These are phyloP conservation scores for Clonostachys rhizophaga DNA, from an alignment of 2,329 filamentous ascomycete species.

Conservation along the genomic window DNA sequence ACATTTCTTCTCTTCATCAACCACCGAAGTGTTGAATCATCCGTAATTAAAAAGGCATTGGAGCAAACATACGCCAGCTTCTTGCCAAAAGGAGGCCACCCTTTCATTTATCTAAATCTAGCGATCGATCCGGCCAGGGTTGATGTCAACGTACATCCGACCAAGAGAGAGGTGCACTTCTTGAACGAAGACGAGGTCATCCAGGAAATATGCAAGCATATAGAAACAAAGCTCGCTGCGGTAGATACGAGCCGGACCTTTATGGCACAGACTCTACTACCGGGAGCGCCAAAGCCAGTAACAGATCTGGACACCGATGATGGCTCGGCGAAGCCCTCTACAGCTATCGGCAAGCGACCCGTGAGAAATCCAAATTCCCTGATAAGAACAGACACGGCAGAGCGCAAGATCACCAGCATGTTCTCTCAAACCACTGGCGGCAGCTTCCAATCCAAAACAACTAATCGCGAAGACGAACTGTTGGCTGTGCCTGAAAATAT, in stretches of 20 bases:
- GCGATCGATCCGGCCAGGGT: slow-evolving; percentile 90
- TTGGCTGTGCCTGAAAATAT: slow-evolving; percentile 40
- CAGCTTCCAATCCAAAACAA: slow-evolving; percentile 1
- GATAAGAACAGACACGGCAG: slow-evolving; percentile 81
- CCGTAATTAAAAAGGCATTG: slow-evolving; percentile 79
- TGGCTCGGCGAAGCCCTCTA: slow-evolving; percentile 21
- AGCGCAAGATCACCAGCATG: slow-evolving; percentile 97
- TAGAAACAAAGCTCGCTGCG: slow-evolving; percentile 72
- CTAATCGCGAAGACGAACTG: slow-evolving; percentile 22
- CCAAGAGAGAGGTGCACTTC: slow-evolving; percentile 95
- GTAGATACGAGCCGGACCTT: slow-evolving; percentile 95
- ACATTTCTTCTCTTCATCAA: slow-evolving; percentile 92
- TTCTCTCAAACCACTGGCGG: slow-evolving; percentile 31
- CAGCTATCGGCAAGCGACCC: slow-evolving; percentile 27
- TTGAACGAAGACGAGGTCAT: slow-evolving; percentile 97
- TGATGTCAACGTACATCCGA: slow-evolving; percentile 97
- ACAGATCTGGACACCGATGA: slow-evolving; percentile 16
- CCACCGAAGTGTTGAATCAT: slow-evolving; percentile 87
- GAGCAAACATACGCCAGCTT: slow-evolving; percentile 88
- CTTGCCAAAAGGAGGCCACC: slow-evolving; percentile 88
- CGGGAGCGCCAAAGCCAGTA: slow-evolving; percentile 42
- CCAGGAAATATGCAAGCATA: slow-evolving; percentile 75
- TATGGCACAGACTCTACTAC: slow-evolving; percentile 85
- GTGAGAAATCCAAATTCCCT: slow-evolving; percentile 63
- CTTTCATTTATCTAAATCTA: slow-evolving; percentile 87